Evolutionary conservation across 176 grass and related monocot genomes (phyloP).

Genomic region (bread wheat (Triticum aestivum)): DNA sequence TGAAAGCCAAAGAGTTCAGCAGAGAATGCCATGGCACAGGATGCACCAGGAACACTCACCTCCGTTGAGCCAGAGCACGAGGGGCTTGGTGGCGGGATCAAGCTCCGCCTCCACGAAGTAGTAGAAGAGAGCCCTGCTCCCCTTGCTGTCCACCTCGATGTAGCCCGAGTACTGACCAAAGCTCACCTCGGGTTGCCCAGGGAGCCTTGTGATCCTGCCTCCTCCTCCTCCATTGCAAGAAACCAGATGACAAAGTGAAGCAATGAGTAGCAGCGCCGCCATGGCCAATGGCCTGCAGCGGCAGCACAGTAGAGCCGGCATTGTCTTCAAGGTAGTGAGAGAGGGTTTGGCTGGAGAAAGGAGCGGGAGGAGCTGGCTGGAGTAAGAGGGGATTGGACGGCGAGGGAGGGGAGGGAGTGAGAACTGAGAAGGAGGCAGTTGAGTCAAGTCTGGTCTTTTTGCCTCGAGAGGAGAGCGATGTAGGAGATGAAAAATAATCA

Average conservation of each 20-base stretch:
- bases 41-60: slow-evolving; percentile 31
- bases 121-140: slow-evolving; percentile 88
- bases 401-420: not conserved
- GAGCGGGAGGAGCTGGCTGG: not conserved
- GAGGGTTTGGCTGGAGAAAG: slow-evolving; percentile 5
- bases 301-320: slow-evolving; percentile 26
- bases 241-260: slow-evolving; percentile 28
- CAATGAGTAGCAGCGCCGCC: slow-evolving; percentile 25
- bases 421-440: not conserved
- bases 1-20: too few species aligned
- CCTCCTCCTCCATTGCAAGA: slow-evolving; percentile 26
- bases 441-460: slow-evolving; percentile 66
- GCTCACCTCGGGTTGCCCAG: slow-evolving; percentile 80
- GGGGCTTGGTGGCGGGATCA: slow-evolving; percentile 71
- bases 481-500: not conserved
- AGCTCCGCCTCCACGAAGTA: slow-evolving; percentile 92
- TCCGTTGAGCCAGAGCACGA: slow-evolving; percentile 98
- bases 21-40: too few species aligned
- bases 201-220: slow-evolving; percentile 71
- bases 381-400: slow-evolving; percentile 6
- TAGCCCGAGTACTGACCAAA: slow-evolving; percentile 93
- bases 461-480: slow-evolving; percentile 48
- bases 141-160: slow-evolving; percentile 58
- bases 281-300: slow-evolving; percentile 24
- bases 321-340: slow-evolving; percentile 19